These are phyloP conservation scores for Cokeromyces recurvatus DNA, from an alignment of 371 early-diverging fungal genomes.

Conservation along the genomic window DNA sequence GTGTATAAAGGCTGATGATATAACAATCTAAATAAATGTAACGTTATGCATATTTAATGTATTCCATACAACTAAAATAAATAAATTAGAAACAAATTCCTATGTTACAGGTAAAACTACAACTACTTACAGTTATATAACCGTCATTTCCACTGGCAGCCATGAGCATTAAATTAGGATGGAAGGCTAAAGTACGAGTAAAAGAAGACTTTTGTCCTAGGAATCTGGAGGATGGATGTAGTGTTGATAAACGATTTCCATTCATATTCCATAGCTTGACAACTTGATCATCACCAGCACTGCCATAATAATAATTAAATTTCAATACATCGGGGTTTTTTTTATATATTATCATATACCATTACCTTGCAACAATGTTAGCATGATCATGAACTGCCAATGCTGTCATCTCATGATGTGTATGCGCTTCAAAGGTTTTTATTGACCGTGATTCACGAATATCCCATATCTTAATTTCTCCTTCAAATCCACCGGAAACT, in stretches of 20 bases:
- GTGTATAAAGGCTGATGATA: too few relatives aligned
- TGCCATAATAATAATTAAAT: too few relatives aligned
- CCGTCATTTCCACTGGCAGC: slow-evolving; percentile 51
- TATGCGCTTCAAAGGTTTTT: slow-evolving; percentile 46
- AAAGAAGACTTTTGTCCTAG: slow-evolving; percentile 41
- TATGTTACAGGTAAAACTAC: too few relatives aligned
- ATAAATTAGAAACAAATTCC: too few relatives aligned
- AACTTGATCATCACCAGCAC: slow-evolving; percentile 61
- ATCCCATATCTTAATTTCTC: slow-evolving; percentile 85
- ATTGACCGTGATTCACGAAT: slow-evolving; percentile 55
- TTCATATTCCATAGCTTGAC: slow-evolving; percentile 65
- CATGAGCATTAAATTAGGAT: slow-evolving; percentile 53
- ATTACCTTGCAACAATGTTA: slow-evolving; percentile 64
- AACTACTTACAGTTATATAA: slow-evolving; percentile 38
- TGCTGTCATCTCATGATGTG: slow-evolving; percentile 55
- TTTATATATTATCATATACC: too few relatives aligned
- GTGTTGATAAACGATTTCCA: slow-evolving; percentile 47
- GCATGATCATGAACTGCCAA: slow-evolving; percentile 71
- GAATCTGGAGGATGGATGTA: slow-evolving; percentile 55
- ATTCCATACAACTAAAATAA: too few relatives aligned
- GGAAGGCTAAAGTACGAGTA: slow-evolving; percentile 49
- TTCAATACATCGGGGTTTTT: too few relatives aligned
- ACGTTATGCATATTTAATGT: too few relatives aligned
- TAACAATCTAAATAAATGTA: too few relatives aligned
- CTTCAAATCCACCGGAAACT: slow-evolving; percentile 57